phyloP scores from a whole-genome alignment of 2,329 filamentous ascomycete species.

The Pyrenochaeta sp. region DNA sequence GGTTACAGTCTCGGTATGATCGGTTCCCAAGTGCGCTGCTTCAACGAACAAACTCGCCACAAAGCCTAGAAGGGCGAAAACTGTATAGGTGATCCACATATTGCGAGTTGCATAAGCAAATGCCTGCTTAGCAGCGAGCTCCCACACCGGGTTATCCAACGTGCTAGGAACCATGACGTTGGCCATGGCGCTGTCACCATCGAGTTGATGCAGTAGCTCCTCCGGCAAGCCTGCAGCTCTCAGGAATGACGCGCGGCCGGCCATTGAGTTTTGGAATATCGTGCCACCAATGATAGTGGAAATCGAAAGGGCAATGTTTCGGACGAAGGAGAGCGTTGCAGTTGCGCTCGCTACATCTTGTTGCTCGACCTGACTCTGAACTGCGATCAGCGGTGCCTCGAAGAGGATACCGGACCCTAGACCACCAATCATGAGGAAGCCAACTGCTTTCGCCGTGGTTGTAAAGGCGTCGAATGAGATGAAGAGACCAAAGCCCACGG shows the following conservation, averaged over 20 bases:
- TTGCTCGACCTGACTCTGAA: constrained; percentile 63
- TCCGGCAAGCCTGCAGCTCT: constrained; percentile 59
- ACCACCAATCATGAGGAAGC: constrained; percentile 60
- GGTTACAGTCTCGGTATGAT: constrained; percentile 59
- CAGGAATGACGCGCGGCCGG: constrained; percentile 59
- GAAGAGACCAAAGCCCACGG: constrained; percentile 48
- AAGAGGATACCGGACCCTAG: constrained; percentile 63
- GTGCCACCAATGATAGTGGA: constrained; percentile 61
- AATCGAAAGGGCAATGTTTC: constrained; percentile 56
- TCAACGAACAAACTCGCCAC: constrained; percentile 50
- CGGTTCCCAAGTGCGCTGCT: constrained; percentile 49
- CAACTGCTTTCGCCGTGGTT: constrained; percentile 50
- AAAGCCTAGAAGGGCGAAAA: constrained; percentile 51
- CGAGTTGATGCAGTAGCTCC: constrained; percentile 59
- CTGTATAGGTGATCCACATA: constrained; percentile 60
- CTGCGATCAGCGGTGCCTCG: constrained; percentile 63
- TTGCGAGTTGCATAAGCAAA: constrained; percentile 55
- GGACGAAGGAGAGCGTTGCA: constrained; percentile 60
- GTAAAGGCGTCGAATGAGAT: constrained; percentile 41
- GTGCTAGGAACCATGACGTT: constrained; percentile 64
- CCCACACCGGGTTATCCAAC: constrained; percentile 58
- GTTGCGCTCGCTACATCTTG: constrained; percentile 62
- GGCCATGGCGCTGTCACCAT: constrained; percentile 67
- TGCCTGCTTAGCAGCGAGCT: constrained; percentile 51
- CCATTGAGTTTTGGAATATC: constrained; percentile 68